A percentile compares a stretch with the other conserved stretches of the same genome.
phyloP scores from a whole-genome alignment of 257 asterid genomes.

The Mitragyna speciosa region DNA sequence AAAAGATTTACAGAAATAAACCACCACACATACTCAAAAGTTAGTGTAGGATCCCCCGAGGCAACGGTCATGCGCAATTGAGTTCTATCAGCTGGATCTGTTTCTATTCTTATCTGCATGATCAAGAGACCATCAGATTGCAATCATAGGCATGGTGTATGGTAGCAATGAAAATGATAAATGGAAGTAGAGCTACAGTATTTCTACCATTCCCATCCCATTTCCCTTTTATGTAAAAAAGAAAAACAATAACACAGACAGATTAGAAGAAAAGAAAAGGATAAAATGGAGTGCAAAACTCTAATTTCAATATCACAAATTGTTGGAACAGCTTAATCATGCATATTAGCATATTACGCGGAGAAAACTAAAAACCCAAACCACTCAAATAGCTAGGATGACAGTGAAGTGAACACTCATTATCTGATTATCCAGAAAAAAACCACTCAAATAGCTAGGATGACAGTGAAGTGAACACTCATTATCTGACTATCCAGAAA shows the following conservation, averaged over 20 bases:
- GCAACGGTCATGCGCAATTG: constrained; percentile 88
- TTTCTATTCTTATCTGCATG: constrained; percentile 79
- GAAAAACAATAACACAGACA: neutral
- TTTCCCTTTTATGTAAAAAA: too few relatives aligned
- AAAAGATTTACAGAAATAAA: neutral
- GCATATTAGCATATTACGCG: neutral
- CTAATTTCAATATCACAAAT: too few relatives aligned
- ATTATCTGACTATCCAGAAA: too few relatives aligned
- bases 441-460: too few relatives aligned
- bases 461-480: too few relatives aligned
- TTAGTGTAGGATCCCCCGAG: constrained; percentile 80
- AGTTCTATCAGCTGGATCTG: constrained; percentile 96
- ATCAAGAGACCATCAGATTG: constrained; percentile 5
- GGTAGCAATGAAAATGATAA: neutral
- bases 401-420: neutral
- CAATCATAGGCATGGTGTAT: neutral
- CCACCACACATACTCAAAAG: constrained; percentile 67
- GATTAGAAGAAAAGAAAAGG: neutral
- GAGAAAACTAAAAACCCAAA: neutral
- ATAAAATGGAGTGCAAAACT: neutral
- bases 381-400: neutral
- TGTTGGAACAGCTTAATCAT: neutral
- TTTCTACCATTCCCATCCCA: neutral
- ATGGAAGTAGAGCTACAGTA: neutral
- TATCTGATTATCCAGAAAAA: neutral